Conservation (phyloP, 176 grass and related monocot genomes). For the Coix lacrymajobi region DNA sequence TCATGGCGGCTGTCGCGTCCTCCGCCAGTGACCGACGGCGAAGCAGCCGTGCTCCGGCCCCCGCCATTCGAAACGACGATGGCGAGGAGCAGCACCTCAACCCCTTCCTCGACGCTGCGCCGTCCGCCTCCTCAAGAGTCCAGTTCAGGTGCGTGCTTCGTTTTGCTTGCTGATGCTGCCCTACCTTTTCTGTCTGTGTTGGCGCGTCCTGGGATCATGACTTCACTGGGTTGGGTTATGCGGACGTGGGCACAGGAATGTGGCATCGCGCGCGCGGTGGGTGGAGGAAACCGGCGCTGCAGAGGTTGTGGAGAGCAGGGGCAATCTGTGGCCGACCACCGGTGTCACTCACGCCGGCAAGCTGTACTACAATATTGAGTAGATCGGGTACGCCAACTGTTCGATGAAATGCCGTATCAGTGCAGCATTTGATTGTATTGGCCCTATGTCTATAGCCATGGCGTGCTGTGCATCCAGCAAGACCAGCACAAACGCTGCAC, state of each 20-base stretch:
- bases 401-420: constrained; percentile 10
- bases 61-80: constrained; percentile 7
- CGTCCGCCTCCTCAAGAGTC: not conserved
- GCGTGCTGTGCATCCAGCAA: not conserved
- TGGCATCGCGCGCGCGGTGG: constrained; percentile 63
- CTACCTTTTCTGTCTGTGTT: not conserved
- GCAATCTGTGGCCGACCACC: constrained; percentile 77
- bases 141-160: constrained; percentile 42
- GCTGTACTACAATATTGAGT: constrained; percentile 77
- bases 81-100: constrained; percentile 53
- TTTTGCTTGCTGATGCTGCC: not conserved
- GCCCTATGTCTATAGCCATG: not conserved
- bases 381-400: constrained; percentile 62
- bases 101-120: constrained; percentile 30
- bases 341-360: constrained; percentile 44
- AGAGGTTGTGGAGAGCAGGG: constrained; percentile 68
- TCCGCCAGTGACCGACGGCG: not conserved
- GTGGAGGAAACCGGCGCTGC: constrained; percentile 54
- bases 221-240: not conserved
- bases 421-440: not conserved
- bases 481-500: not conserved
- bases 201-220: not conserved
- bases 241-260: constrained; percentile 36
- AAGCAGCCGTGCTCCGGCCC: not conserved
- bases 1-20: too few species aligned